Conservation (phyloP, 2,329 filamentous ascomycete genomes). For the Nemania diffusa region DNA sequence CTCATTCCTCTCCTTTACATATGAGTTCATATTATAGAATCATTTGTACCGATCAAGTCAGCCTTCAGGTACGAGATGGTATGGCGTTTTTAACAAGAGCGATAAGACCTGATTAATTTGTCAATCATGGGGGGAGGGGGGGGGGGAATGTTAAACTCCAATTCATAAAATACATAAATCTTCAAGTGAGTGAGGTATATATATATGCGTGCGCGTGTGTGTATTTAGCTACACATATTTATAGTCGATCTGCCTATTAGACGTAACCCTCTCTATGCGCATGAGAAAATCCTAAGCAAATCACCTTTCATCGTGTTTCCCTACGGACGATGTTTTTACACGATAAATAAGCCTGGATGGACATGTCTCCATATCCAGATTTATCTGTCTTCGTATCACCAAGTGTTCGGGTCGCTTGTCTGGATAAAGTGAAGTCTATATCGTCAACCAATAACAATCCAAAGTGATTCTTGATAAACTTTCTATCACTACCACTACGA, state of each 20-base stretch:
- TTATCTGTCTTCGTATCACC: background rate
- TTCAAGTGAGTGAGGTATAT: background rate
- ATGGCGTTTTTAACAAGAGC: background rate
- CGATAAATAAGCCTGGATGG: constrained; percentile 17
- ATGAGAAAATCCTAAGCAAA: background rate
- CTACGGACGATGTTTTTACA: background rate
- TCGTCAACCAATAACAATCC: constrained; percentile 13
- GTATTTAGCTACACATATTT: no score
- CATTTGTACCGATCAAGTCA: background rate
- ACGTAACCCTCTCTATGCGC: background rate
- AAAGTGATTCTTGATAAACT: background rate
- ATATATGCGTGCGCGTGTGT: background rate
- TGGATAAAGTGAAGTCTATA: constrained; percentile 32
- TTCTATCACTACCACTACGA: no score
- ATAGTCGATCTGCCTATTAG: no score
- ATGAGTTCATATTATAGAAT: background rate
- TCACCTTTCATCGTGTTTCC: background rate
- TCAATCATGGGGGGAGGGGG: background rate
- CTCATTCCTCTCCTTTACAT: background rate
- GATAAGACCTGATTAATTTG: background rate
- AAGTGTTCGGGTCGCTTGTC: constrained; percentile 24
- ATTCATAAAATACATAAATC: background rate
- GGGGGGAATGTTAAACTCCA: no score
- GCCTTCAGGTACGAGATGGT: background rate
- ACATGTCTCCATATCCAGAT: background rate